Evolutionary conservation across 352 stramenopile genomes (phyloP).

Genomic region (Hyaloperonospora arabidopsidis): DNA sequence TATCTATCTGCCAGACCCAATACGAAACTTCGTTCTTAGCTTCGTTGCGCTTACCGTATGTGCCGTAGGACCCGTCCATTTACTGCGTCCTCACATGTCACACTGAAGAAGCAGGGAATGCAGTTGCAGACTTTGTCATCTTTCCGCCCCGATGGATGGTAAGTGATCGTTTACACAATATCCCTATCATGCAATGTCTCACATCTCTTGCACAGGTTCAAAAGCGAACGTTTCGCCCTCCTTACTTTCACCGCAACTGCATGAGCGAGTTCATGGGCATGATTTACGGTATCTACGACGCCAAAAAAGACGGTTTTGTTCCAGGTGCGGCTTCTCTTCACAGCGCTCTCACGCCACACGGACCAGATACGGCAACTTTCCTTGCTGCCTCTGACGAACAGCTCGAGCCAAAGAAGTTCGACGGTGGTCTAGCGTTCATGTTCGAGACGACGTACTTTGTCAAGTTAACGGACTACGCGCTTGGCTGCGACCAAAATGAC

Average conservation of each 20-base stretch:
- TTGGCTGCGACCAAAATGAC: constrained; percentile 85
- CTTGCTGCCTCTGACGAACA: constrained; percentile 75
- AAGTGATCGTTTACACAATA: constrained; percentile 9
- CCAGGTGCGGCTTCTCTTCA: constrained; percentile 91
- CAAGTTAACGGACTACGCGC: constrained; percentile 83
- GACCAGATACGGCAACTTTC: constrained; percentile 91
- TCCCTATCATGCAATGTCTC: neutral
- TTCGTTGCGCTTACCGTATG: neutral
- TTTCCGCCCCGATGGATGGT: constrained; percentile 95
- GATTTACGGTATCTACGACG: constrained; percentile 93
- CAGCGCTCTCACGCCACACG: constrained; percentile 85
- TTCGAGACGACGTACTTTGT: constrained; percentile 93
- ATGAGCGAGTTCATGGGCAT: constrained; percentile 99
- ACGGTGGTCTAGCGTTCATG: constrained; percentile 94
- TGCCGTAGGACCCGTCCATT: constrained; percentile 87
- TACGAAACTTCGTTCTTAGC: neutral
- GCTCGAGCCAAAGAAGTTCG: constrained; percentile 86
- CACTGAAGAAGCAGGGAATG: constrained; percentile 88
- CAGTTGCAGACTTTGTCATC: constrained; percentile 95
- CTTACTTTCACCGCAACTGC: constrained; percentile 94
- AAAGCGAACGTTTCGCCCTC: constrained; percentile 89
- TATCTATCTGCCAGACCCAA: neutral
- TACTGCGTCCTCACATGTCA: constrained; percentile 96
- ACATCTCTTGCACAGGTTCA: constrained; percentile 33
- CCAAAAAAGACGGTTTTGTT: constrained; percentile 89